These are phyloP conservation scores for Phytophthora pinifolia DNA, from an alignment of 352 stramenopile species.

Conservation along the genomic window DNA sequence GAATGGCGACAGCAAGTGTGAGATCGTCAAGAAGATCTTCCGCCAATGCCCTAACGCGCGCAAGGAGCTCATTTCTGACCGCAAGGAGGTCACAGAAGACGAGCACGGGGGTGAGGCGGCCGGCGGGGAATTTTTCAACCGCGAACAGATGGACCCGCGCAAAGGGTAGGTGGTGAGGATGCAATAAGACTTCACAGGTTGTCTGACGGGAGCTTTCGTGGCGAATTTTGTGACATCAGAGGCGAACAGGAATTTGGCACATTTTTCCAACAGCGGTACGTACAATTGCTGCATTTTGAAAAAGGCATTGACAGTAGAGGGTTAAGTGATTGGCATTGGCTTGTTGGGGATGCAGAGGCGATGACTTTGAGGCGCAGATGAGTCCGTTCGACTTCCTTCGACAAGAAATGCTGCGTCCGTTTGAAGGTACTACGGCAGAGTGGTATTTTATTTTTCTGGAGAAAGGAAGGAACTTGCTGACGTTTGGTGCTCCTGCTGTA, in stretches of 20 bases:
- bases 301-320: neutral
- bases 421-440: too few relatives aligned
- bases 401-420: slow-evolving; percentile 80
- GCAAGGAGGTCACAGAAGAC: slow-evolving; percentile 76
- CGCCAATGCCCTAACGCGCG: slow-evolving; percentile 69
- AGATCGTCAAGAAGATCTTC: slow-evolving; percentile 87
- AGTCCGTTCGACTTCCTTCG: slow-evolving; percentile 81
- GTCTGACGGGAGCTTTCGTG: neutral
- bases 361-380: slow-evolving; percentile 77
- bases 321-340: slow-evolving; percentile 1
- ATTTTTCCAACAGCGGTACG: slow-evolving; percentile 62
- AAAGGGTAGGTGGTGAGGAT: slow-evolving; percentile 31
- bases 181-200: neutral
- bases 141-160: slow-evolving; percentile 61
- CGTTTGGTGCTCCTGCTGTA: slow-evolving; percentile 15
- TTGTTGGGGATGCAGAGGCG: slow-evolving; percentile 36
- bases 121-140: slow-evolving; percentile 67
- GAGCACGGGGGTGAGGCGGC: slow-evolving; percentile 54
- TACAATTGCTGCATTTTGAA: slow-evolving; percentile 1
- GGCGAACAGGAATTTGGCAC: slow-evolving; percentile 39
- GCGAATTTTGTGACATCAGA: slow-evolving; percentile 4
- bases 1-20: slow-evolving; percentile 85
- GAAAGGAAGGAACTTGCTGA: too few relatives aligned
- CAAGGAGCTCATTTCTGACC: slow-evolving; percentile 79
- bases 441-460: too few relatives aligned